Conservation (phyloP, 176 grass and related monocot species). For the Bromus sterilis region DNA sequence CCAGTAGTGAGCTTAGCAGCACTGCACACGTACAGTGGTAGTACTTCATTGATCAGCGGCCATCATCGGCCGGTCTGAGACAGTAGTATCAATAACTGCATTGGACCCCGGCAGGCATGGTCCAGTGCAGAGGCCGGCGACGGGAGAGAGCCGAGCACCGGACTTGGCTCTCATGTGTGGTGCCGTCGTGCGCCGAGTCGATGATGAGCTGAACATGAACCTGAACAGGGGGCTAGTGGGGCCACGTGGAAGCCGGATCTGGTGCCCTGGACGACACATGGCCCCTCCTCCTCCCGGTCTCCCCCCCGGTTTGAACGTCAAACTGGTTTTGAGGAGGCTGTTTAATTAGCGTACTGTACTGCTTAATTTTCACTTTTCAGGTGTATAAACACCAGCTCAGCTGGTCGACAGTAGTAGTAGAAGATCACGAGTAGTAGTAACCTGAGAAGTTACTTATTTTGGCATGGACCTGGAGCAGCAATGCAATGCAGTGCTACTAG, state of each 20-base stretch:
- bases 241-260: not conserved
- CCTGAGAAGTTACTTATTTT: too few relatives aligned
- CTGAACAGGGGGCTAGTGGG: not conserved
- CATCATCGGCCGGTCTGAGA: not conserved
- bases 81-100: not conserved
- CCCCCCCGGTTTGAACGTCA: not conserved
- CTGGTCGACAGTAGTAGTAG: not conserved
- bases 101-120: not conserved
- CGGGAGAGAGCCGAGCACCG: not conserved
- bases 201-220: not conserved
- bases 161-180: not conserved
- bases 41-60: not conserved
- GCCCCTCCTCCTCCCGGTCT: not conserved
- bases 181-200: not conserved
- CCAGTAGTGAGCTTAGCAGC: not conserved
- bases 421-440: too few relatives aligned
- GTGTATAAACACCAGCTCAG: not conserved
- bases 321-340: not conserved
- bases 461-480: too few relatives aligned
- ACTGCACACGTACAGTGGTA: too few relatives aligned
- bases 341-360: not conserved
- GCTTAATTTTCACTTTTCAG: not conserved
- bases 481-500: not conserved
- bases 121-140: not conserved
- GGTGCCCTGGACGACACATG: not conserved